These are phyloP conservation scores for Fusarium decemcellulare DNA, from an alignment of 2,329 filamentous ascomycete species.

Conservation along the genomic window DNA sequence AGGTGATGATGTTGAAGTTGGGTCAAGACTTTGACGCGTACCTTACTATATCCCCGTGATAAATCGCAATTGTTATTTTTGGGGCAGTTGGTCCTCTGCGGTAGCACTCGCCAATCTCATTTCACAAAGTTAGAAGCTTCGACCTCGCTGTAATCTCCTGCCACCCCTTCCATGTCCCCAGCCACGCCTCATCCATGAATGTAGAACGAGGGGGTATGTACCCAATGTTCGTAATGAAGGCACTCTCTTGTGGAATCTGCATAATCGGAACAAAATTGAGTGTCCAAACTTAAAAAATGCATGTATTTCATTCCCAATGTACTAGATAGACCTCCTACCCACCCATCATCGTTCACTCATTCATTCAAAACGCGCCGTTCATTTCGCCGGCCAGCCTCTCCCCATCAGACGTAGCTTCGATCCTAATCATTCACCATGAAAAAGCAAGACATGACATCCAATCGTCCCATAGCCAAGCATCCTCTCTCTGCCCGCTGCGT, in stretches of 20 bases:
- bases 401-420: background rate
- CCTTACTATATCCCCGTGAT: too few relatives aligned
- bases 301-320: conserved; percentile 28
- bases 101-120: background rate
- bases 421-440: background rate
- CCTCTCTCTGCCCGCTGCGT: conserved; percentile 3
- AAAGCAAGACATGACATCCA: conserved; percentile 13
- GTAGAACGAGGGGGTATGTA: too few relatives aligned
- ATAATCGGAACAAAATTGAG: background rate
- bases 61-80: too few relatives aligned
- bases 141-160: too few relatives aligned
- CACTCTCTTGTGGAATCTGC: too few relatives aligned
- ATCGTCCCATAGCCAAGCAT: conserved; percentile 17
- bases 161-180: too few relatives aligned
- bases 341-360: conserved; percentile 25
- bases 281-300: conserved; percentile 5
- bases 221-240: too few relatives aligned
- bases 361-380: conserved; percentile 22
- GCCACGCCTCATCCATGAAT: too few relatives aligned
- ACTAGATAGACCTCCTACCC: conserved; percentile 17
- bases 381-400: background rate
- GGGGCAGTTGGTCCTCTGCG: background rate
- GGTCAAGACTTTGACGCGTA: background rate
- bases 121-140: too few relatives aligned
- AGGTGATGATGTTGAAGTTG: background rate